Percentiles rank a stretch among this genome's conserved stretches.
Evolutionary conservation across 2,329 filamentous ascomycete genomes (phyloP).

Genomic region (Botrytis fabae): DNA sequence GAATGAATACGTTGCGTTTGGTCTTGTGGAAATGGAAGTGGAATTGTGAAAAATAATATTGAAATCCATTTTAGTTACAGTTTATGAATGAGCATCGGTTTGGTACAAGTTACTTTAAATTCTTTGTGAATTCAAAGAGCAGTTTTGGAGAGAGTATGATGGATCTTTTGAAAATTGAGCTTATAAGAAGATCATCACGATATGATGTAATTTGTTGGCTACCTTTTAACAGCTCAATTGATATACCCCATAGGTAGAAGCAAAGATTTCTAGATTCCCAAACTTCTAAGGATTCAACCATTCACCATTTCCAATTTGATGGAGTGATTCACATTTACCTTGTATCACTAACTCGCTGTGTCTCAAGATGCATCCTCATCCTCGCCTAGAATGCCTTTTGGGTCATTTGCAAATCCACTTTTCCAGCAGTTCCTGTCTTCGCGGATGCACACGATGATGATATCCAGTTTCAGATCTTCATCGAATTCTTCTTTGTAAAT

Average conservation of each 20-base stretch:
- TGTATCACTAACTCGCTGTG: neutral
- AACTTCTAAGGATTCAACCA: neutral
- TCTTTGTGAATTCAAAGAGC: slow-evolving; percentile 19
- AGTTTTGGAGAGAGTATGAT: neutral
- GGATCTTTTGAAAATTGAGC: neutral
- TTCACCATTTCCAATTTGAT: neutral
- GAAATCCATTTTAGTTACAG: slow-evolving; percentile 14
- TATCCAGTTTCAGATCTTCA: neutral
- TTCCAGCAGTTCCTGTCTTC: neutral
- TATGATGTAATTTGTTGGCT: slow-evolving; percentile 18
- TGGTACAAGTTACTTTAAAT: slow-evolving; percentile 19
- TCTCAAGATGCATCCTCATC: neutral
- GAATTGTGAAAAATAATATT: slow-evolving; percentile 20
- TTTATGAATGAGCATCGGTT: slow-evolving; percentile 20
- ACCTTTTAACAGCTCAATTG: neutral
- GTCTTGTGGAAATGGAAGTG: slow-evolving; percentile 19
- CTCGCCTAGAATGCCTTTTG: no score
- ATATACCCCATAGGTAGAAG: slow-evolving; percentile 18
- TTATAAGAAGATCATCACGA: slow-evolving; percentile 9
- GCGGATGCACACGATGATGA: neutral
- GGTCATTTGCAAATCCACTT: neutral
- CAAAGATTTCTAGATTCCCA: neutral
- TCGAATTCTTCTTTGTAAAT: neutral
- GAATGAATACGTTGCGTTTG: slow-evolving; percentile 26
- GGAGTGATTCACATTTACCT: neutral